phyloP scores from a whole-genome alignment of 2,329 filamentous ascomycete genomes.

The Diaporthe sp. region DNA sequence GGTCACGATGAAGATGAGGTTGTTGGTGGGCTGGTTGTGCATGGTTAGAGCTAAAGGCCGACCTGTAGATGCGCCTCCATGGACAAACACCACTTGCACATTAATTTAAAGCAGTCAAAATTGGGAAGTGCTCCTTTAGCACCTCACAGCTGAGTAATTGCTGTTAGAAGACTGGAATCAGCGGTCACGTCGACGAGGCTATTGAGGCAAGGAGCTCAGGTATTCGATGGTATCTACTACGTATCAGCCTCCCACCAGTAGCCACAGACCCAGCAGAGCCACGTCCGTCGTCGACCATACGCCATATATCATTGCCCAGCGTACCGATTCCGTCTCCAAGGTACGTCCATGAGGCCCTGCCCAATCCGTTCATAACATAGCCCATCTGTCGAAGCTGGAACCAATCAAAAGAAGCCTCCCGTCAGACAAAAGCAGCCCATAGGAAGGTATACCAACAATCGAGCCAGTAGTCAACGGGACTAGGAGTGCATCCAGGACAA shows the following conservation, averaged over 20 bases:
- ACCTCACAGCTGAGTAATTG: too few species aligned
- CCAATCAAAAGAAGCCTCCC: not conserved
- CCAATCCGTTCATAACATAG: not conserved
- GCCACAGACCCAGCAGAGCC: not conserved
- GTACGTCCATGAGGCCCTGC: not conserved
- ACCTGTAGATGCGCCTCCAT: not conserved
- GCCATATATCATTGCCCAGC: conserved; percentile 8
- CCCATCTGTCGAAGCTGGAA: not conserved
- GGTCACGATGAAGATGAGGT: conserved; percentile 3
- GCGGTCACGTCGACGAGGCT: not conserved
- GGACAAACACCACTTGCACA: not conserved
- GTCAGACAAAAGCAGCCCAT: not conserved
- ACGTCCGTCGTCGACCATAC: not conserved
- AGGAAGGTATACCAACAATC: conserved; percentile 1
- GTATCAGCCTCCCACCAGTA: not conserved
- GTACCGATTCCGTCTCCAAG: not conserved
- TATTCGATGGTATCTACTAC: conserved; percentile 18
- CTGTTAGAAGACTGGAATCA: too few species aligned
- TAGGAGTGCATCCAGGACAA: not conserved
- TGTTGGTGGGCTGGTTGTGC: not conserved
- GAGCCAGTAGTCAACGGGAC: conserved; percentile 2
- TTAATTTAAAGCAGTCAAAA: not conserved
- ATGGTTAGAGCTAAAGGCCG: not conserved
- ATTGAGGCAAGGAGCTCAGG: conserved; percentile 9
- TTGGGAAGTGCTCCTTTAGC: not conserved